These are phyloP conservation scores for Rutstroemia sydowiana DNA, from an alignment of 2,329 filamentous ascomycete genomes.

Conservation along the genomic window DNA sequence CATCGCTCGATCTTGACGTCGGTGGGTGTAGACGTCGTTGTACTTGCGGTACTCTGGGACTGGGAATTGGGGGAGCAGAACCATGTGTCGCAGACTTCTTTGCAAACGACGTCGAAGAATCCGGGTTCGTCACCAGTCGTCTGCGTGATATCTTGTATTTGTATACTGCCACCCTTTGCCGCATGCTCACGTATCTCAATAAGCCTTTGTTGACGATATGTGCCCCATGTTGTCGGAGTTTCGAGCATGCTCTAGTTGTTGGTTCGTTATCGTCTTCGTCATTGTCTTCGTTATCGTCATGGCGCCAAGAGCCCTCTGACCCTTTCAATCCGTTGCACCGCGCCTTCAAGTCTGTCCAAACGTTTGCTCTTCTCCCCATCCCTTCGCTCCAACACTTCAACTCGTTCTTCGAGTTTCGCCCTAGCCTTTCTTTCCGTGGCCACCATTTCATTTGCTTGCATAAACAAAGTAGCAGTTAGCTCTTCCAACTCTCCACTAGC, in stretches of 20 bases:
- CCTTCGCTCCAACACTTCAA: conserved; percentile 60
- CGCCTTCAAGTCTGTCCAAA: conserved; percentile 63
- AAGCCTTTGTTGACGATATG: conserved; percentile 13
- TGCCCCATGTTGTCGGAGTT: conserved; percentile 2
- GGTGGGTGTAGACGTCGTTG: not conserved
- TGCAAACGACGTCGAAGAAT: not conserved
- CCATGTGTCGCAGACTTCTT: not conserved
- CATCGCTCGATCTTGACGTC: conserved; percentile 3
- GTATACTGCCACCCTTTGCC: conserved; percentile 3
- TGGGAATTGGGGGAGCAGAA: not conserved
- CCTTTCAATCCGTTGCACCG: conserved; percentile 63
- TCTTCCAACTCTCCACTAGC: conserved; percentile 72
- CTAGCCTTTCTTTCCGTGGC: conserved; percentile 65
- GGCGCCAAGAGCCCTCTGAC: conserved; percentile 52
- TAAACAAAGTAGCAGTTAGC: conserved; percentile 66
- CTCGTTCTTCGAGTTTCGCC: conserved; percentile 62
- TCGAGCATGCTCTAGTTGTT: not conserved
- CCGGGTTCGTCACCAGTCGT: not conserved
- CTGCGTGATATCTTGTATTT: not conserved
- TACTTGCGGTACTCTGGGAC: not conserved
- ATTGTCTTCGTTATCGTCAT: conserved; percentile 17
- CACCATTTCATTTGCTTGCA: conserved; percentile 85
- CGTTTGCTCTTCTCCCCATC: conserved; percentile 63
- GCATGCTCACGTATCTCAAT: conserved; percentile 18
- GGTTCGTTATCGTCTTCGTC: conserved; percentile 7